These are phyloP conservation scores for Magnolia sinica DNA, from an alignment of 164 flowering plant genomes.

Conservation along the genomic window DNA sequence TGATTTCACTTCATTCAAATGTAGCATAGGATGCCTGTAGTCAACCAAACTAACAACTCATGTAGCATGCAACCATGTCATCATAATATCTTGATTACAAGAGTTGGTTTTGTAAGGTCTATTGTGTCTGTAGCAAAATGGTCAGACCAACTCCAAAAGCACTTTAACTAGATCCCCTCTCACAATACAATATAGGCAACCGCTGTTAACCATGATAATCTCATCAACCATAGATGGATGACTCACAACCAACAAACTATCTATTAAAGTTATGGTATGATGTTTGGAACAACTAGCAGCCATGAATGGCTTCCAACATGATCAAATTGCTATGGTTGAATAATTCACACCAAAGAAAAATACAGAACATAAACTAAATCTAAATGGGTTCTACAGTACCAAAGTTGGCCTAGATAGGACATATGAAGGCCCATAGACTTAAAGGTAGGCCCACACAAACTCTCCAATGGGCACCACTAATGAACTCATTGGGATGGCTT, in stretches of 20 bases:
- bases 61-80: slow-evolving; percentile 70
- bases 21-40: slow-evolving; percentile 81
- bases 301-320: no score
- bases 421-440: no score
- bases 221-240: slow-evolving; percentile 71
- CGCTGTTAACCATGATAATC: slow-evolving; percentile 90
- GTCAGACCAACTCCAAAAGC: slow-evolving; percentile 78
- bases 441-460: no score
- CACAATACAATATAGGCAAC: slow-evolving; percentile 91
- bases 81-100: slow-evolving; percentile 96
- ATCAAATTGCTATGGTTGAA: no score
- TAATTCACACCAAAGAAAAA: no score
- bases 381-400: no score
- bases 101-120: slow-evolving; percentile 99
- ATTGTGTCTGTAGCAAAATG: slow-evolving; percentile 94
- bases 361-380: no score
- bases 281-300: no score
- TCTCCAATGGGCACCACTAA: no score
- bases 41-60: slow-evolving; percentile 96
- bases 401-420: no score
- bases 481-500: no score
- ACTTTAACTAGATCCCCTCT: slow-evolving; percentile 91
- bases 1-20: slow-evolving; percentile 84
- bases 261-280: slow-evolving; percentile 29
- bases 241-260: slow-evolving; percentile 89